Evolutionary conservation across 371 early-diverging fungal genomes (phyloP), one percentile per base, ranked within the genome.

Genomic region (Batrachochytrium dendrobatidis): DNA sequence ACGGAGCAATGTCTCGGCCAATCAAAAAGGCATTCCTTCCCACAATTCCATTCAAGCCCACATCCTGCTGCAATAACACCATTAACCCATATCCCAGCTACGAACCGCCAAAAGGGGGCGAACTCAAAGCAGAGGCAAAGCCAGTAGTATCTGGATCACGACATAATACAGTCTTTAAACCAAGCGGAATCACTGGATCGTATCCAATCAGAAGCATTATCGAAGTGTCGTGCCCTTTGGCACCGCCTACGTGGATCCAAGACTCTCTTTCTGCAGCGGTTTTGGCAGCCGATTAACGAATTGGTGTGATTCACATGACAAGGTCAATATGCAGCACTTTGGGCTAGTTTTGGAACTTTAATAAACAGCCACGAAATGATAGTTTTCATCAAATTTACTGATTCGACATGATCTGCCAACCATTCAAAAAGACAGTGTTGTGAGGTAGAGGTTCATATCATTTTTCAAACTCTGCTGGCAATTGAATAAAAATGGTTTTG

Each of bases 1-100:
- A 12, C 39, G 39, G n/a, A n/a, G 39, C 39, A 39, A 12, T n/a
- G 39, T 39, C 39, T n/a, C n/a, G n/a, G n/a, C n/a, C n/a, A n/a
- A n/a, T n/a, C 39, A 39, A 39, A 39, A 12, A n/a, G 15, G 39
- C 39, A 12, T 12, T 39, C 15, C 39, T 39, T 12, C 39, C 39
- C 39, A 15, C 56, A 1, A 55, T 48, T 17, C 76, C 76, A 10
- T 75, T 71, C 69, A 71, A 72, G 57, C 73, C 76, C 0, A 65
- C 73, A 1, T 65, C 65, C 15, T 62, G 64, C 53, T 64, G 60
- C 34, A 71, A 71, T 22, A 67, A 55, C 50, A 75, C 76, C 25
- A 75, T 75, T 61, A 75, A 75, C 59, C 69, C 64, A 34, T 75
- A 75, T 56, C 76, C 76, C 7, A 58, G 34, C 25, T 61, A 69